Percentiles rank a stretch among this genome's conserved stretches.
phyloP scores from a whole-genome alignment of 805 yeast species.

The Kluyveromyces lactis region DNA sequence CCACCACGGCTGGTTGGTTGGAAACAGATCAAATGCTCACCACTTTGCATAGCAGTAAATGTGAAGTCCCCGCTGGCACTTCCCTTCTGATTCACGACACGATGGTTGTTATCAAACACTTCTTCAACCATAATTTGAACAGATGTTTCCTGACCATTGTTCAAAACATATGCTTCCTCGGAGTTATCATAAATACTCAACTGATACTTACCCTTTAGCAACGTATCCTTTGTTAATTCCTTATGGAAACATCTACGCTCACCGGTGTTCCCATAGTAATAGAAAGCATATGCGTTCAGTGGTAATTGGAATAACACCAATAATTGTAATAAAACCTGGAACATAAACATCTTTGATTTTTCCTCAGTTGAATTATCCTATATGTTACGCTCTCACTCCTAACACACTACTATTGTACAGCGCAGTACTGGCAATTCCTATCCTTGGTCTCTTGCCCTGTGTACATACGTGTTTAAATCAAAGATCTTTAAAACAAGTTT shows the following conservation, averaged over 20 bases:
- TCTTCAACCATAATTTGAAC: constrained; percentile 44
- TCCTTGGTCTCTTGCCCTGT: too few relatives aligned
- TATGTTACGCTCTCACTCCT: too few relatives aligned
- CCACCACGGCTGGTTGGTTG: constrained; percentile 48
- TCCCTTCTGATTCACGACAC: constrained; percentile 64
- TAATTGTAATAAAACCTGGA: constrained; percentile 11
- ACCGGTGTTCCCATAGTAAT: constrained; percentile 45
- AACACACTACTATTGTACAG: too few relatives aligned
- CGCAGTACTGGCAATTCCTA: too few relatives aligned
- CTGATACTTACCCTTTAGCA: constrained; percentile 42
- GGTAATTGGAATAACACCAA: constrained; percentile 15
- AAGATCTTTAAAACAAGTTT: too few relatives aligned
- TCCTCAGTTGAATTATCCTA: too few relatives aligned
- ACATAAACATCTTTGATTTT: not conserved
- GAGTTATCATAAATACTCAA: constrained; percentile 38
- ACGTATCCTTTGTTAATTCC: constrained; percentile 42
- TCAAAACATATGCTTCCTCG: constrained; percentile 28
- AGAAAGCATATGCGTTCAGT: constrained; percentile 32
- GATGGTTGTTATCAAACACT: constrained; percentile 68
- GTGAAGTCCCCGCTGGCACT: constrained; percentile 61
- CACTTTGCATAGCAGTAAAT: constrained; percentile 64
- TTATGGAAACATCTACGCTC: constrained; percentile 48
- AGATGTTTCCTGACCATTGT: constrained; percentile 30
- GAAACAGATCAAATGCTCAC: constrained; percentile 73
- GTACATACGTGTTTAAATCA: too few relatives aligned